Percentiles rank a stretch among this genome's conserved stretches.
These are phyloP conservation scores for Oenanthe sinensis DNA, from an alignment of 129 eudicot genomes.

Conservation along the genomic window DNA sequence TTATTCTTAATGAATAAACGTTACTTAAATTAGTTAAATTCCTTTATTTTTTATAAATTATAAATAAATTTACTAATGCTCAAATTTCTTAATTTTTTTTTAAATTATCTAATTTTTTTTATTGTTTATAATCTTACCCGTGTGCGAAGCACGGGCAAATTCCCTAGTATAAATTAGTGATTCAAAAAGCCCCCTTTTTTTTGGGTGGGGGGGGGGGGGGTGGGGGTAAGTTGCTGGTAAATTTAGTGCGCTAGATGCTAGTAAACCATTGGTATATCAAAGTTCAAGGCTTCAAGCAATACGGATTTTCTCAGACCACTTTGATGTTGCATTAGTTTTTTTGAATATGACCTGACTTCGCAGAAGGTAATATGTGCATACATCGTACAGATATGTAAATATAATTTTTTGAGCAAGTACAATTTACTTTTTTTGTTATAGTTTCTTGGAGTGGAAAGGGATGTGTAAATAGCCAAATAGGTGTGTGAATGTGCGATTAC, in stretches of 20 bases:
- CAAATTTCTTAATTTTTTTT: too few relatives aligned
- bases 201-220: too few relatives aligned
- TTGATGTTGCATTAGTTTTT: not conserved
- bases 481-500: not conserved
- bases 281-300: not conserved
- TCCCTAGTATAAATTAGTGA: too few relatives aligned
- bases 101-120: too few relatives aligned
- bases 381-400: not conserved
- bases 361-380: not conserved
- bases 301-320: not conserved
- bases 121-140: too few relatives aligned
- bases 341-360: not conserved
- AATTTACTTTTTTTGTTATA: not conserved
- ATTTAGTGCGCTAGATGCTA: too few relatives aligned
- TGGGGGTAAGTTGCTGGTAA: not conserved
- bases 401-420: not conserved
- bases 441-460: not conserved
- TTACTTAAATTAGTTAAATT: too few relatives aligned
- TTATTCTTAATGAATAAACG: too few relatives aligned
- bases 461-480: not conserved
- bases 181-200: too few relatives aligned
- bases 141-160: too few relatives aligned
- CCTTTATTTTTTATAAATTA: too few relatives aligned
- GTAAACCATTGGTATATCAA: not conserved
- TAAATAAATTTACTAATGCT: too few relatives aligned